Conservation (phyloP, 1,139 yeast genomes). For the Protomyces pachydermus region DNA sequence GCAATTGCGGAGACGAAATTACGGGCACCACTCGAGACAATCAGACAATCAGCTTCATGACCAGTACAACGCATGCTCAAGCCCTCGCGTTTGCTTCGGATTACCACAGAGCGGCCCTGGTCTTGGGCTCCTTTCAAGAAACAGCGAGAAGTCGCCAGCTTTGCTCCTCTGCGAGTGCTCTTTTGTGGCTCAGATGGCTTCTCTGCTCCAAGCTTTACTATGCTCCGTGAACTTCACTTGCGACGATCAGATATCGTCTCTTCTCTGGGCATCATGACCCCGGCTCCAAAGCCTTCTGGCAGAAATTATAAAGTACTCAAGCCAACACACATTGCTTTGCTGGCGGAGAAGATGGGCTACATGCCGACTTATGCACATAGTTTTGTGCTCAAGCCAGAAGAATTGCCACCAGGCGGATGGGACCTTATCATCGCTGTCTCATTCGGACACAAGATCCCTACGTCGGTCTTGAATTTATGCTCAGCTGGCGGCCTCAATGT, state of each 20-base stretch:
- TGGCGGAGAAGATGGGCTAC: neutral
- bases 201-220: constrained; percentile 55
- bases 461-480: constrained; percentile 47
- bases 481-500: constrained; percentile 74
- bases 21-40: too few species aligned
- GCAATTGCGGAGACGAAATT: too few species aligned
- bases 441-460: constrained; percentile 76
- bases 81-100: neutral
- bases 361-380: neutral
- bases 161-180: constrained; percentile 44
- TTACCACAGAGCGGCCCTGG: constrained; percentile 20
- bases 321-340: constrained; percentile 11
- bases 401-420: constrained; percentile 37
- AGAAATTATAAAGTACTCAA: constrained; percentile 46
- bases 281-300: constrained; percentile 69
- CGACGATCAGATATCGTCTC: constrained; percentile 40
- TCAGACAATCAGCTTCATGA: neutral
- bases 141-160: neutral
- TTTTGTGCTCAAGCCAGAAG: constrained; percentile 4
- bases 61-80: neutral
- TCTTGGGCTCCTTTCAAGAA: constrained; percentile 24
- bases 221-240: constrained; percentile 43
- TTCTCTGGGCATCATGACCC: constrained; percentile 57
- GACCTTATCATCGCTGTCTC: constrained; percentile 83
- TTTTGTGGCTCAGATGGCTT: constrained; percentile 81